Evolutionary conservation across 2,329 filamentous ascomycete species (phyloP), one percentile per base, ranked within the genome.

Genomic region (Botrytis deweyae): DNA sequence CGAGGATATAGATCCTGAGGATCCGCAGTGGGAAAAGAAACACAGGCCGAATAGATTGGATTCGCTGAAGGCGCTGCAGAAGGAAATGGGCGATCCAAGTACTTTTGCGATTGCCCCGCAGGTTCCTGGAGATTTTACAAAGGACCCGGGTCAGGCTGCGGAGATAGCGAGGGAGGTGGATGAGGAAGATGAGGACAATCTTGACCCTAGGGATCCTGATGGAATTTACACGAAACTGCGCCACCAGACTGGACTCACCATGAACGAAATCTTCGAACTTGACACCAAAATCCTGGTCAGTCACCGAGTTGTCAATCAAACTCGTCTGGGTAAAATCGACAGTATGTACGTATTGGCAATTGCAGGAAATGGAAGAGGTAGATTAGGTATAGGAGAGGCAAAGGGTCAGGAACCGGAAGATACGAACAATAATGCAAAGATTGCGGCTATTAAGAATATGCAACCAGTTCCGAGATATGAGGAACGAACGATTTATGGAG

Each of bases 401-500:
- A 99, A 98, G 86, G 92, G 92, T 16, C 89, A 91, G 42, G 94
- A 98, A 83, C 80, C 85, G 1, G 84, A 86, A 46, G 89, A 93
- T 74, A 93, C 93, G 0, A 82, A 84, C 58, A 84, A 87, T 76
- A 94, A 97, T 84, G 92, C 94, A 63, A 89, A 88, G 83, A 89
- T 94, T 84, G 87, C 91, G 77, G 95, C 96, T 38, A 93, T 98
- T 78, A 88, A 92, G 80, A 98, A 96, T 86, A 94, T 99, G 93
- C 89, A 90, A 85, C 95, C 96, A n/a, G 90, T 99, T 73, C 89
- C 90, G 68, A 88, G 95, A 74, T 99, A 98, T 81, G 96, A 99
- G 86, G 88, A 94, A 79, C 87, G 96, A 76, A 99, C 96, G 20
- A 96, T 97, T 71, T 98, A 88, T 84, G 96, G 96, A 73, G 90